Base-by-base conservation (phyloP, 1,284 basidiomycete species). In the Rhodotorula sp. region DNA sequence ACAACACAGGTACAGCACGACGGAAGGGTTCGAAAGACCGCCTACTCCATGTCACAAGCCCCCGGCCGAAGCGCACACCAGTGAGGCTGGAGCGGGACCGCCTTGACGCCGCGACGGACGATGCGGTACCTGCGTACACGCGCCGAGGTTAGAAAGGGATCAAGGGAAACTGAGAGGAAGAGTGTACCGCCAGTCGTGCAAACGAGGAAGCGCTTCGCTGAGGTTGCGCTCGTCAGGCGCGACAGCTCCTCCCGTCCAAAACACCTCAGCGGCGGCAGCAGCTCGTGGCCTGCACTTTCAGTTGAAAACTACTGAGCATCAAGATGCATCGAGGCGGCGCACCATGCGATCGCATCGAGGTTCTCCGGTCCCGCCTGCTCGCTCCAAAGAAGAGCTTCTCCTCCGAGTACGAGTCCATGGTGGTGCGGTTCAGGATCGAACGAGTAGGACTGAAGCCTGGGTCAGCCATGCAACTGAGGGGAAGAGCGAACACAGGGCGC, bases 181-280 rank as follows among this genome's bases (percentile, higher is more conserved):
- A 44, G 25, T 58, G 81, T 86, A 91, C 44, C 84, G 77, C 32
- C 90, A 78, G 75, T 93, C 91, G 77, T 94, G 89, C 75, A 96
- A 84, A 55, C 92, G 86, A 32, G 88, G 86, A 34, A 94, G 81
- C 2, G 92, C 92, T 41, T 87, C 82, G 3, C 81, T 82, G 37
- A 86, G 83, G 77, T 88, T 85, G 10, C 86, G 83, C 36, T 84
- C 76, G 0, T 79, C 81, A 3, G 78, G 73, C 2, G 81, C 80
- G 27, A 81, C 77, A 0, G 81, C 83, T 0, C 85, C 83, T 0
- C 92, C 90, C 4, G 86, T 88, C 91, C 91, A 94, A 82, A 90
- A 93, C 27, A 93, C 80, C 83, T 94, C 92, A 0, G 91, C 91
- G 10, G 88, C 87, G 0, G 88, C 85, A 0, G 90, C 90, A 15